Evolutionary conservation across 441 rosid species (phyloP).

Genomic region (Arabidopsis hybrid): DNA sequence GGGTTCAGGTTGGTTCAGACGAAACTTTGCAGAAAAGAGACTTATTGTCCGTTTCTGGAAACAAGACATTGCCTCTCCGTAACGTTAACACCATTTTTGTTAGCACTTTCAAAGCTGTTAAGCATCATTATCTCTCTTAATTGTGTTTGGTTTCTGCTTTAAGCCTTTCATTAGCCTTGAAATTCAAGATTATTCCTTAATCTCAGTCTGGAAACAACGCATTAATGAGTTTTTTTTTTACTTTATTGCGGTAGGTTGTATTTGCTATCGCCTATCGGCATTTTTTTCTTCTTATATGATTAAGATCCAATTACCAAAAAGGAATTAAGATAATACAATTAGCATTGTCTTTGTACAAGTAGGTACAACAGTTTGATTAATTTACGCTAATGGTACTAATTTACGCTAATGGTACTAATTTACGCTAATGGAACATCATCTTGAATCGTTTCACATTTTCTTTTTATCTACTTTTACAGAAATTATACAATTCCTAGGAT

Average conservation of each 20-base stretch:
- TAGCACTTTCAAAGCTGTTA: constrained; percentile 34
- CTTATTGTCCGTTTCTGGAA: constrained; percentile 32
- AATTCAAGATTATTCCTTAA: constrained; percentile 35
- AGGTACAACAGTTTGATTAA: constrained; percentile 21
- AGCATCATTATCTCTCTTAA: constrained; percentile 34
- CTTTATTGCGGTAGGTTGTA: constrained; percentile 1
- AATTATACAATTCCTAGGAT: constrained; percentile 24
- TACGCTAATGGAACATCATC: constrained; percentile 1
- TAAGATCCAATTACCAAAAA: neutral
- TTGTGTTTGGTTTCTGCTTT: constrained; percentile 28
- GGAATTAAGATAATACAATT: neutral
- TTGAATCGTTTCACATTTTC: constrained; percentile 9
- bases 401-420: neutral
- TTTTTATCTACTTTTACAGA: constrained; percentile 10
- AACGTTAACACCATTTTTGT: constrained; percentile 35
- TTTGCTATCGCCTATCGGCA: neutral
- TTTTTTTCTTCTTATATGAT: constrained; percentile 6
- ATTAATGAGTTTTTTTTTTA: constrained; percentile 7
- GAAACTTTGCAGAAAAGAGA: constrained; percentile 36
- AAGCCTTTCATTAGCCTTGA: constrained; percentile 2
- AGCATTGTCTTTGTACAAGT: constrained; percentile 28
- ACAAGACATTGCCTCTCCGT: constrained; percentile 32
- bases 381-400: constrained; percentile 1
- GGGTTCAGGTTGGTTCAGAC: constrained; percentile 28
- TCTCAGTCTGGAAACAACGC: constrained; percentile 21